Conservation (phyloP, 202 grass and related monocot species). For the Bolboschoenoplectus hybrid region DNA sequence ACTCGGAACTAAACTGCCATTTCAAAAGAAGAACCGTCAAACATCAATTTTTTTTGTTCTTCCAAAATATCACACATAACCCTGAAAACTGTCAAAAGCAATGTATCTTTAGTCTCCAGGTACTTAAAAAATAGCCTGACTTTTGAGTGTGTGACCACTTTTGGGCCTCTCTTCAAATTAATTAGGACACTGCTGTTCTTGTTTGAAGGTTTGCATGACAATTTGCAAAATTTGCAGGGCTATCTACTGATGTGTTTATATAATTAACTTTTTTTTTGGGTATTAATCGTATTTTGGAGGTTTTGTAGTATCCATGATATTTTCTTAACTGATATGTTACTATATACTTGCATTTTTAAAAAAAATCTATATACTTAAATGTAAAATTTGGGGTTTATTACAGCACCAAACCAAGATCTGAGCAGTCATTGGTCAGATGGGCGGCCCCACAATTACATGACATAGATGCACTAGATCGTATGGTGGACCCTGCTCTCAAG, state of each 20-base stretch:
- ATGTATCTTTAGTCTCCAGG: neutral
- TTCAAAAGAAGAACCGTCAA: neutral
- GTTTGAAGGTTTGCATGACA: conserved; percentile 22
- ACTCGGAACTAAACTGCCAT: neutral
- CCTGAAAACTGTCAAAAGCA: neutral
- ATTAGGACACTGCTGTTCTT: neutral
- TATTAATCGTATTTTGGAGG: neutral
- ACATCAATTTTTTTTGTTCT: neutral
- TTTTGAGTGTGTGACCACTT: neutral
- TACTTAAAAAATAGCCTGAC: neutral
- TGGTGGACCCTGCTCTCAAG: conserved; percentile 94
- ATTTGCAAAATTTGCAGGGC: neutral
- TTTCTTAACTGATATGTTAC: conserved; percentile 5
- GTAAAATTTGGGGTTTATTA: conserved; percentile 11
- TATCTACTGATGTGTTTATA: conserved; percentile 2
- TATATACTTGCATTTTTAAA: neutral
- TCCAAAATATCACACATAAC: neutral
- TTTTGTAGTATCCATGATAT: conserved; percentile 25
- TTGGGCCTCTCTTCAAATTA: neutral
- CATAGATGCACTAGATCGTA: conserved; percentile 88
- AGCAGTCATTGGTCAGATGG: conserved; percentile 92
- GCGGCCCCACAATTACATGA: conserved; percentile 87
- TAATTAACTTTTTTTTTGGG: neutral
- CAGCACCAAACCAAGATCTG: conserved; percentile 70
- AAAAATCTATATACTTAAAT: conserved; percentile 5